These are phyloP conservation scores for Podila verticillata DNA, from an alignment of 192 early-diverging fungal genomes.

Conservation along the genomic window DNA sequence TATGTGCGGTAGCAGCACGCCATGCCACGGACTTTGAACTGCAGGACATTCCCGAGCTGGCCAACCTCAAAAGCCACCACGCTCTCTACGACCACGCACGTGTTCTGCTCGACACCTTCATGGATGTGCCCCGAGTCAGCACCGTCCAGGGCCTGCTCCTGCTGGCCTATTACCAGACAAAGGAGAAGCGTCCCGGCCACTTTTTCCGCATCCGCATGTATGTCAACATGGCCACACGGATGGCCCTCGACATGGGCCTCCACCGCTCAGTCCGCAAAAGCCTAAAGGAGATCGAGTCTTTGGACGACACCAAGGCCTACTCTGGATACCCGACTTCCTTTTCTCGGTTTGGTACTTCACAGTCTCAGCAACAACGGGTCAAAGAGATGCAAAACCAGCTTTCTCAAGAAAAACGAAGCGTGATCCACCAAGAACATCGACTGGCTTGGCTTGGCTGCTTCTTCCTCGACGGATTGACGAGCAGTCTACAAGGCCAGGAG, in stretches of 20 bases:
- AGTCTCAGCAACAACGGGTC: background rate
- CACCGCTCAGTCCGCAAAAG: constrained; percentile 19
- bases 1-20: constrained; percentile 60
- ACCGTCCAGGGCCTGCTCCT: constrained; percentile 64
- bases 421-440: constrained; percentile 29
- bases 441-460: constrained; percentile 52
- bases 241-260: constrained; percentile 79
- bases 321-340: background rate
- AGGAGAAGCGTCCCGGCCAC: constrained; percentile 55
- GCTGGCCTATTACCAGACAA: constrained; percentile 61
- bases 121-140: constrained; percentile 60
- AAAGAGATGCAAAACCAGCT: constrained; percentile 4
- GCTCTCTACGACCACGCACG: constrained; percentile 39
- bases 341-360: background rate
- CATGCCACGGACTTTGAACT: constrained; percentile 50
- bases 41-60: constrained; percentile 40
- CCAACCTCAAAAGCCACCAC: constrained; percentile 40
- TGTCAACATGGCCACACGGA: constrained; percentile 67
- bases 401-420: constrained; percentile 20
- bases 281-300: constrained; percentile 19
- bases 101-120: constrained; percentile 56
- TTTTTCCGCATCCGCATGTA: constrained; percentile 61
- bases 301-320: background rate
- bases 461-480: constrained; percentile 44
- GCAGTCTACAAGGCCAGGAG: constrained; percentile 44